phyloP scores from a whole-genome alignment of 1,284 basidiomycete species.

The Sanghuangporus baumii region DNA sequence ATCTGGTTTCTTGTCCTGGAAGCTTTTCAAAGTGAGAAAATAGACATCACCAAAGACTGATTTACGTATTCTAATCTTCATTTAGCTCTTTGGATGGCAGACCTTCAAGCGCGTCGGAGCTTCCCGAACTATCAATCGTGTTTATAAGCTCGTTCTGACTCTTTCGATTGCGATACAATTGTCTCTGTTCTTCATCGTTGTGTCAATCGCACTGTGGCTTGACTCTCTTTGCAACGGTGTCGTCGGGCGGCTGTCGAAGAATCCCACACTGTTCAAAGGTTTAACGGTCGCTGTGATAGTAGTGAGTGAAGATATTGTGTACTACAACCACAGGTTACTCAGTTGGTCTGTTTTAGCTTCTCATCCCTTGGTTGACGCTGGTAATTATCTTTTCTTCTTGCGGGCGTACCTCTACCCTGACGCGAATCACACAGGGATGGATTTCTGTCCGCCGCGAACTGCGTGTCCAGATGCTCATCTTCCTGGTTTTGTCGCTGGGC shows the following conservation, averaged over 20 bases:
- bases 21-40: slow-evolving; percentile 56
- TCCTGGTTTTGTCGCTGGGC: slow-evolving; percentile 52
- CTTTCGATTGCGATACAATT: slow-evolving; percentile 72
- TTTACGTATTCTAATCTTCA: slow-evolving; percentile 7
- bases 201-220: slow-evolving; percentile 66
- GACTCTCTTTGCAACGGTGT: slow-evolving; percentile 67
- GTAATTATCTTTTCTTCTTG: background rate
- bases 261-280: slow-evolving; percentile 46
- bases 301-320: slow-evolving; percentile 35
- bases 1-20: slow-evolving; percentile 65
- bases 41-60: background rate
- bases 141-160: slow-evolving; percentile 66
- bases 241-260: slow-evolving; percentile 46
- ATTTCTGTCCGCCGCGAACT: slow-evolving; percentile 64
- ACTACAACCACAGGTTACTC: slow-evolving; percentile 3
- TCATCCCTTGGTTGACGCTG: slow-evolving; percentile 61
- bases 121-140: slow-evolving; percentile 63
- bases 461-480: slow-evolving; percentile 51
- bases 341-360: slow-evolving; percentile 36
- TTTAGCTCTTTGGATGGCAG: slow-evolving; percentile 72
- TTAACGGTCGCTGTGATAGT: slow-evolving; percentile 50
- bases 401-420: slow-evolving; percentile 16
- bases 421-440: slow-evolving; percentile 50
- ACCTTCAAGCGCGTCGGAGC: slow-evolving; percentile 81
- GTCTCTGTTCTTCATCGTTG: slow-evolving; percentile 68